Conservation (phyloP, 176 grass and related monocot species). For the Paspalum notatum region DNA sequence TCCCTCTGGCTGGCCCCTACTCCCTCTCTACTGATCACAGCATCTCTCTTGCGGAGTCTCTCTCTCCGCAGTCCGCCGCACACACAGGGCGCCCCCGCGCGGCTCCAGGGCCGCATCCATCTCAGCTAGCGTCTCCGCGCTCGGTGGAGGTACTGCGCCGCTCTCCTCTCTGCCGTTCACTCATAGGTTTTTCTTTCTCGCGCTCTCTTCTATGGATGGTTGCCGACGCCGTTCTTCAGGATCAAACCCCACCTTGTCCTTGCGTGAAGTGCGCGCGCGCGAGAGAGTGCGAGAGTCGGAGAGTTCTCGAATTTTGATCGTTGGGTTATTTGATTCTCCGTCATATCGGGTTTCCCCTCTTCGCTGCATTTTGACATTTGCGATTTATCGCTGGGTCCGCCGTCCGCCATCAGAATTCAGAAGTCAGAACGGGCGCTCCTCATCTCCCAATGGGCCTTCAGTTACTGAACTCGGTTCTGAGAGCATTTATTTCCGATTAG, state of each 20-base stretch:
- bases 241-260: neutral
- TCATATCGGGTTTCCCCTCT: neutral
- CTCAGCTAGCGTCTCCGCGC: neutral
- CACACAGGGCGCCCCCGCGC: neutral
- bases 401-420: neutral
- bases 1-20: neutral
- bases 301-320: neutral
- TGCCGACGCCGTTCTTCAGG: conserved; percentile 1
- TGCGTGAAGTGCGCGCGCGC: neutral
- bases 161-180: neutral
- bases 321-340: neutral
- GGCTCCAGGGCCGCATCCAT: conserved; percentile 7
- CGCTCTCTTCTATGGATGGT: neutral
- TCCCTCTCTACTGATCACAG: neutral
- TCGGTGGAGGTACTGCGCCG: conserved; percentile 23
- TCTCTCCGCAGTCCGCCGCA: neutral
- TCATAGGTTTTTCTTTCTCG: neutral
- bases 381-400: neutral
- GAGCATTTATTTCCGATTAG: conserved; percentile 5
- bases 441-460: conserved; percentile 8
- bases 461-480: conserved; percentile 24
- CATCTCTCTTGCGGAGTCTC: neutral
- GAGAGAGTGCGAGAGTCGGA: neutral
- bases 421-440: conserved; percentile 3
- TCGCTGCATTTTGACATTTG: conserved; percentile 1